A percentile compares a stretch with the other conserved stretches of the same genome.
phyloP scores from a whole-genome alignment of 768 basidiomycete genomes.

The Rubroboletus satanas region DNA sequence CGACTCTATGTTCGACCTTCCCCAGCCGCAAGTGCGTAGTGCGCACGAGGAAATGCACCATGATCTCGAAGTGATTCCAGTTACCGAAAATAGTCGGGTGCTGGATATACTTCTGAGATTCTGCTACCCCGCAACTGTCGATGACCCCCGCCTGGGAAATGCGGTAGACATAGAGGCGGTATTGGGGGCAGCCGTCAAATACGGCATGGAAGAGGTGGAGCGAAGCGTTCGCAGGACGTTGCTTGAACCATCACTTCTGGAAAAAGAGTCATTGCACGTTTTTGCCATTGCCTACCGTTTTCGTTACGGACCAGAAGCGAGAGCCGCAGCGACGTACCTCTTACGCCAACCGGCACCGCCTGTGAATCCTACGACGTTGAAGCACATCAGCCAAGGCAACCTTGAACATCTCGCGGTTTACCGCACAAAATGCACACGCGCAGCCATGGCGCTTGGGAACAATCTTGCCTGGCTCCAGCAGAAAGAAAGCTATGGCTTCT shows the following conservation, averaged over 20 bases:
- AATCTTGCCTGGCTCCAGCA: constrained; percentile 23
- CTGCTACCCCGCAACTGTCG: constrained; percentile 33
- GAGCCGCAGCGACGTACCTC: constrained; percentile 26
- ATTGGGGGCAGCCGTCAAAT: constrained; percentile 30
- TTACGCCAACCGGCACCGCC: constrained; percentile 18
- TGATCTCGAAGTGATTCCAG: constrained; percentile 26
- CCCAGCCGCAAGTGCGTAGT: constrained; percentile 12
- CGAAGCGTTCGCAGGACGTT: constrained; percentile 23
- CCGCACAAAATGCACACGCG: constrained; percentile 20
- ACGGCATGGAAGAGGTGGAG: constrained; percentile 29
- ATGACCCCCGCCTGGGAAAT: constrained; percentile 17
- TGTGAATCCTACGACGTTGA: background rate
- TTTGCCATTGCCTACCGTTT: constrained; percentile 36
- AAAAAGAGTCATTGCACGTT: constrained; percentile 26
- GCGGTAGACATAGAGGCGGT: constrained; percentile 20
- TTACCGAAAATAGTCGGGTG: constrained; percentile 26
- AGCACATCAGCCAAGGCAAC: constrained; percentile 8
- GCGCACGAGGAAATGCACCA: constrained; percentile 11
- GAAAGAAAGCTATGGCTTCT: constrained; percentile 21
- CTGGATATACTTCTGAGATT: constrained; percentile 33
- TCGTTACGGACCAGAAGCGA: constrained; percentile 29
- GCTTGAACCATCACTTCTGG: constrained; percentile 26
- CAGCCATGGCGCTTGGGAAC: constrained; percentile 17
- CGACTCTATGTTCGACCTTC: constrained; percentile 32
- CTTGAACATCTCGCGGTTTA: constrained; percentile 16